A percentile compares a stretch with the other conserved stretches of the same genome.
phyloP scores from a whole-genome alignment of 176 grass and related monocot species.

The Carex scoparia region DNA sequence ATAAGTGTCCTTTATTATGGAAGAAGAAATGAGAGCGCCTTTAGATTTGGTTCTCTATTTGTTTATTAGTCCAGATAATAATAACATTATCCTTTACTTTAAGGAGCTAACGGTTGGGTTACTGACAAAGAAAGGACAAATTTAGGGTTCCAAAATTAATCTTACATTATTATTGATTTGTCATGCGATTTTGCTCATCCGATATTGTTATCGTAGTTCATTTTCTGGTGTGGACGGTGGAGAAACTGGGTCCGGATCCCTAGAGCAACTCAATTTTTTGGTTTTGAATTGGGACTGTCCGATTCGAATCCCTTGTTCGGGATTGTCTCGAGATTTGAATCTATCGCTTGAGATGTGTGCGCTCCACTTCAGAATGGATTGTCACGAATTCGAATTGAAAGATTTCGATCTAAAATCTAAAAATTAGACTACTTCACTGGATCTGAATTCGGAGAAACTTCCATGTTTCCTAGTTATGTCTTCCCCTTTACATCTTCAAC shows the following conservation, averaged over 20 bases:
- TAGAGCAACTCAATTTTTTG: no score
- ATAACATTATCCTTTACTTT: slow-evolving; percentile 17
- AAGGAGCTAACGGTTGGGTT: slow-evolving; percentile 1
- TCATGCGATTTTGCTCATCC: background rate
- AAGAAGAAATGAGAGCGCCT: background rate
- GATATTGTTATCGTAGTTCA: background rate
- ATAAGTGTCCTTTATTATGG: background rate
- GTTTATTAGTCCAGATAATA: slow-evolving; percentile 16
- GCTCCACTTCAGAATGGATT: no score
- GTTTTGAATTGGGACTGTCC: no score
- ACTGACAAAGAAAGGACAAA: slow-evolving; percentile 9
- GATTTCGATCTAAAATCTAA: no score
- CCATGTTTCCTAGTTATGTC: background rate
- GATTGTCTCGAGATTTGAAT: no score
- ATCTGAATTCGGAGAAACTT: background rate
- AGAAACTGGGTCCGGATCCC: background rate
- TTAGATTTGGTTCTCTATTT: slow-evolving; percentile 21
- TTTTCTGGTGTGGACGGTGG: background rate
- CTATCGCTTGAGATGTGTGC: no score
- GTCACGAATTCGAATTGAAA: no score
- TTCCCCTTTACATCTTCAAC: background rate
- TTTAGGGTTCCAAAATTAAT: slow-evolving; percentile 31
- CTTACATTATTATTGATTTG: slow-evolving; percentile 2
- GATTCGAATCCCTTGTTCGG: no score
- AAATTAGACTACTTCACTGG: no score